phyloP scores from a whole-genome alignment of 805 yeast species.

The Pichia eremophila region DNA sequence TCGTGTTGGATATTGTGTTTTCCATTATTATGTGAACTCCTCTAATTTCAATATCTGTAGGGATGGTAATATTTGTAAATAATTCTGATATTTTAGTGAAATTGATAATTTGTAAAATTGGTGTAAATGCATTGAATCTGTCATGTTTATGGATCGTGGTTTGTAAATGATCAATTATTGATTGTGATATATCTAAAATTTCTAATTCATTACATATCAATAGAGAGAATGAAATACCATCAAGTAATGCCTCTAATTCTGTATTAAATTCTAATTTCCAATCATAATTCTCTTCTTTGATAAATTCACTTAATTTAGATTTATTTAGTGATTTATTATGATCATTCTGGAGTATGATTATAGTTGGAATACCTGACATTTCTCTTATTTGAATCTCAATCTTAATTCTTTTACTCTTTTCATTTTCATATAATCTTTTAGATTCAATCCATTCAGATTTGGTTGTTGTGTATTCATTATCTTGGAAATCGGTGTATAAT shows the following conservation, averaged over 20 bases:
- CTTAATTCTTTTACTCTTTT: conserved; percentile 15
- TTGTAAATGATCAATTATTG: not conserved
- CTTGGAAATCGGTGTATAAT: conserved; percentile 5
- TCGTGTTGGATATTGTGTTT: not conserved
- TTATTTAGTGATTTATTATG: not conserved
- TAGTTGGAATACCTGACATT: conserved; percentile 12
- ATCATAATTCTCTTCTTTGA: conserved; percentile 1
- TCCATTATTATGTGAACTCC: not conserved
- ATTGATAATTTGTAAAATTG: not conserved
- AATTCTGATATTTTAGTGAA: not conserved
- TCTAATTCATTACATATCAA: not conserved
- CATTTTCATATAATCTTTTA: conserved; percentile 6
- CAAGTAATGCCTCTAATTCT: conserved; percentile 1
- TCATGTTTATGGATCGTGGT: not conserved
- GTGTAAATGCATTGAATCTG: not conserved
- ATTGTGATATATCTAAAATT: not conserved
- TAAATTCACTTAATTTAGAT: not conserved
- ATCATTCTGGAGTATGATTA: conserved; percentile 4
- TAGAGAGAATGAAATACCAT: conserved; percentile 3
- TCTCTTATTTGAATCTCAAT: conserved; percentile 18
- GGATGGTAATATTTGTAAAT: not conserved
- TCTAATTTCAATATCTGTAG: not conserved
- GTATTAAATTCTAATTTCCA: conserved; percentile 3
- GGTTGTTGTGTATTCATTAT: not conserved
- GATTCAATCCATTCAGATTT: not conserved